These are phyloP conservation scores for Austroboletus festivus DNA, from an alignment of 768 basidiomycete species.

Conservation along the genomic window DNA sequence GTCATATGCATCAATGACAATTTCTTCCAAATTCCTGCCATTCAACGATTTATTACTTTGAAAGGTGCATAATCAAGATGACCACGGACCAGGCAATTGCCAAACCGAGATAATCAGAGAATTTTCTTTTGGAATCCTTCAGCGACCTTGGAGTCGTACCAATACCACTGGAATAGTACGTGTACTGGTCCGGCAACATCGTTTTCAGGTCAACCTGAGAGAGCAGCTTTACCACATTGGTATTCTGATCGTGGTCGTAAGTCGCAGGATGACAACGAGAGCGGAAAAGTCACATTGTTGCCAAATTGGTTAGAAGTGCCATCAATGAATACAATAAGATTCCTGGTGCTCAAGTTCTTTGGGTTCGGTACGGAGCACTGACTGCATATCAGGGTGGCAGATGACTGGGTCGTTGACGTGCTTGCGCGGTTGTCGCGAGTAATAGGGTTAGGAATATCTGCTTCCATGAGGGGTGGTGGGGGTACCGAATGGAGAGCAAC, in stretches of 20 bases:
- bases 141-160: conserved; percentile 33
- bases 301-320: conserved; percentile 25
- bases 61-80: not conserved
- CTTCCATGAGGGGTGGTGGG: no score
- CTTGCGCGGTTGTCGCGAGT: no score
- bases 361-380: conserved; percentile 10
- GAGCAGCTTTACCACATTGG: conserved; percentile 37
- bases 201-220: conserved; percentile 23
- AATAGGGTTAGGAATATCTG: no score
- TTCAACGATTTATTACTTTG: no score
- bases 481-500: no score
- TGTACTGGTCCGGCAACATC: conserved; percentile 20
- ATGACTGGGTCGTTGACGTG: not conserved
- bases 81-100: conserved; percentile 36
- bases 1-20: conserved; percentile 23
- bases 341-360: conserved; percentile 12
- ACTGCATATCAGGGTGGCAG: conserved; percentile 3
- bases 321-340: conserved; percentile 25
- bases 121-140: conserved; percentile 18
- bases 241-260: conserved; percentile 30
- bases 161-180: conserved; percentile 39
- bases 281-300: conserved; percentile 6
- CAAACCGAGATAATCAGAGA: conserved; percentile 32
- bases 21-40: conserved; percentile 35
- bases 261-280: conserved; percentile 1